Conservation (phyloP, 805 yeast species). For the Metschnikowia chrysomelidarum region DNA sequence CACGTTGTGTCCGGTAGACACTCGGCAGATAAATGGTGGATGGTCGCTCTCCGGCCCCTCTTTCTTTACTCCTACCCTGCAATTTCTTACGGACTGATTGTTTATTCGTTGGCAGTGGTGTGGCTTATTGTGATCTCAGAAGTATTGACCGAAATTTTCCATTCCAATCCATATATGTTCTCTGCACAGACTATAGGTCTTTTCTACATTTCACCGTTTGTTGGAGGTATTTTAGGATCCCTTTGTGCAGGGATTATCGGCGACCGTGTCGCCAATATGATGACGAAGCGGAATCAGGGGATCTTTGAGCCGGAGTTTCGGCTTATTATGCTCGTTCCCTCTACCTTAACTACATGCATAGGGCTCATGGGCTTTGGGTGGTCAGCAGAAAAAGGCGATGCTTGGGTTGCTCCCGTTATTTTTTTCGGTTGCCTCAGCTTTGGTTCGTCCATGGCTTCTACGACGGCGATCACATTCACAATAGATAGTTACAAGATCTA, state of each 20-base stretch:
- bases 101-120: slow-evolving; percentile 57
- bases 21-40: slow-evolving; percentile 50
- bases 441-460: slow-evolving; percentile 60
- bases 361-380: slow-evolving; percentile 68
- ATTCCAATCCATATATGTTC: slow-evolving; percentile 44
- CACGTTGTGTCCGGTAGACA: slow-evolving; percentile 49
- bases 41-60: slow-evolving; percentile 55
- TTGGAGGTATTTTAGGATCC: slow-evolving; percentile 59
- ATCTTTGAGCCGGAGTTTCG: slow-evolving; percentile 64
- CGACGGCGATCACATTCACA: slow-evolving; percentile 58
- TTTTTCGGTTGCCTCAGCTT: slow-evolving; percentile 56
- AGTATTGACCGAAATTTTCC: slow-evolving; percentile 50
- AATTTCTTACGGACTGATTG: slow-evolving; percentile 48
- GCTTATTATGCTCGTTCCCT: slow-evolving; percentile 50
- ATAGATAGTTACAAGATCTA: slow-evolving; percentile 56
- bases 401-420: slow-evolving; percentile 57
- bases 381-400: slow-evolving; percentile 46
- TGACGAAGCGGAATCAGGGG: slow-evolving; percentile 49
- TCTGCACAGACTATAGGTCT: slow-evolving; percentile 48
- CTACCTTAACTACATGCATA: slow-evolving; percentile 41
- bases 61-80: slow-evolving; percentile 50
- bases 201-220: slow-evolving; percentile 53
- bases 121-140: slow-evolving; percentile 65
- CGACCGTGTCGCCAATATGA: slow-evolving; percentile 45
- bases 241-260: slow-evolving; percentile 49